These are phyloP conservation scores for Holtermannia corniformis DNA, from an alignment of 768 basidiomycete species.

Conservation along the genomic window DNA sequence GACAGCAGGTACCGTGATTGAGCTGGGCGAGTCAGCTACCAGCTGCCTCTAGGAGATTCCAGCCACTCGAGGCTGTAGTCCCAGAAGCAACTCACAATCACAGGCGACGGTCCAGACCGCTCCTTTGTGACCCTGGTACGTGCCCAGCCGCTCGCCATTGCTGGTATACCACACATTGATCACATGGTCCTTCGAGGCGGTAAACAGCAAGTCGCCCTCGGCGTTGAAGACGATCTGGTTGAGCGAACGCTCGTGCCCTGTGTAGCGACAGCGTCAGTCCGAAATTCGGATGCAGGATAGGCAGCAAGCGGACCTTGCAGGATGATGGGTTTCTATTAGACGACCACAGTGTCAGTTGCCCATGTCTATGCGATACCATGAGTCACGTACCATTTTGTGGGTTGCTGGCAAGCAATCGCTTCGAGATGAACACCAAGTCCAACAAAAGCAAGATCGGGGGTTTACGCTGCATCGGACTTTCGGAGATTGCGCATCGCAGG, in stretches of 20 bases:
- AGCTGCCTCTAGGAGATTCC: background rate
- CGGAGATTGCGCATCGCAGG: too few relatives aligned
- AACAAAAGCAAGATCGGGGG: background rate
- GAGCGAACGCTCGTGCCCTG: slow-evolving; percentile 92
- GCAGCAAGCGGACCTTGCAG: slow-evolving; percentile 50
- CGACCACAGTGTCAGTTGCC: background rate
- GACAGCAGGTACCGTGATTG: slow-evolving; percentile 78
- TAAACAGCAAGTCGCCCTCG: slow-evolving; percentile 92
- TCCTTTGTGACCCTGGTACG: slow-evolving; percentile 93
- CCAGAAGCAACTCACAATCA: slow-evolving; percentile 59
- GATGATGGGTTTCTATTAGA: slow-evolving; percentile 58
- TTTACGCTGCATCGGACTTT: too few relatives aligned
- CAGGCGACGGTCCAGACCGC: slow-evolving; percentile 93
- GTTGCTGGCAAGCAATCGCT: background rate
- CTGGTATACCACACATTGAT: slow-evolving; percentile 97
- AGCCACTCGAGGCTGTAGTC: background rate
- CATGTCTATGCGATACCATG: background rate
- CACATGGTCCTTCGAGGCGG: slow-evolving; percentile 86
- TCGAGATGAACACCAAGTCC: background rate
- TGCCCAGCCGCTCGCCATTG: slow-evolving; percentile 94
- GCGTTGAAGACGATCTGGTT: slow-evolving; percentile 96
- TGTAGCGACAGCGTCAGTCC: background rate
- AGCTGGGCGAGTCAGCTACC: slow-evolving; percentile 45
- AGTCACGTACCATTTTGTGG: background rate
- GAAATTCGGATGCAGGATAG: background rate